Base-by-base conservation (phyloP, 2,329 filamentous ascomycete genomes). In the Tolypocladium tundrense region DNA sequence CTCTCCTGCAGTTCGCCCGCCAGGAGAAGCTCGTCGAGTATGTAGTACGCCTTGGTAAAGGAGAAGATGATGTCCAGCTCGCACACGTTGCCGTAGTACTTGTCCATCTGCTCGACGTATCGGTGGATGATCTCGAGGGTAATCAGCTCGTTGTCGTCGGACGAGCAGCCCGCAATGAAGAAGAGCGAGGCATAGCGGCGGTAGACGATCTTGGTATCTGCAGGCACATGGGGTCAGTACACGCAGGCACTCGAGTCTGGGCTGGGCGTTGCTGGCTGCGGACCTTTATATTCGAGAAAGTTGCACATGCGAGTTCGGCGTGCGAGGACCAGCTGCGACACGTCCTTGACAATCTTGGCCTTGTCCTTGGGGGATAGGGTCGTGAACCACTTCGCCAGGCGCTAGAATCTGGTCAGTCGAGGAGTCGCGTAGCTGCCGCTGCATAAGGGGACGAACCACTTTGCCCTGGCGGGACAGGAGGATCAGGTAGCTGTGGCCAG, bases 41-140 rank as follows among this genome's bases (percentile, higher is more conserved):
- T 99, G 76, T 97, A 99, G 76, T 99, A 99, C 60, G 94, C 94
- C 76, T 99, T 99, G 67, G 96, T 96, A 74, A 99, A 99, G 73
- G 96, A 97, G 84, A 99, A 99, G 74, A 99, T 99, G 76, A 97
- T 97, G 74, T 97, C 92, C 63, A 99, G 84, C 78, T 99, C 94
- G 86, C 94, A 99, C 60, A 99, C 94, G 74, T 99, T 99, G 74
- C 94, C 94, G 75, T 97, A 99, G 79, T 99, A 99, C 75, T 99
- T 99, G 82, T 99, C 94, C 94, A 99, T 99, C 77, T 99, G 94
- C 76, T 99, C 94, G 70, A 99, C 94, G 73, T 99, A 99, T 76
- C 94, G 91, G 75, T 99, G 94, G 68, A 99, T 95, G 71, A 99
- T 91, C 75, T 99, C 94, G 71, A 99, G 90, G 31, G 91, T 96